These are phyloP conservation scores for Betula pendula DNA, from an alignment of 306 rosid species.

Conservation along the genomic window DNA sequence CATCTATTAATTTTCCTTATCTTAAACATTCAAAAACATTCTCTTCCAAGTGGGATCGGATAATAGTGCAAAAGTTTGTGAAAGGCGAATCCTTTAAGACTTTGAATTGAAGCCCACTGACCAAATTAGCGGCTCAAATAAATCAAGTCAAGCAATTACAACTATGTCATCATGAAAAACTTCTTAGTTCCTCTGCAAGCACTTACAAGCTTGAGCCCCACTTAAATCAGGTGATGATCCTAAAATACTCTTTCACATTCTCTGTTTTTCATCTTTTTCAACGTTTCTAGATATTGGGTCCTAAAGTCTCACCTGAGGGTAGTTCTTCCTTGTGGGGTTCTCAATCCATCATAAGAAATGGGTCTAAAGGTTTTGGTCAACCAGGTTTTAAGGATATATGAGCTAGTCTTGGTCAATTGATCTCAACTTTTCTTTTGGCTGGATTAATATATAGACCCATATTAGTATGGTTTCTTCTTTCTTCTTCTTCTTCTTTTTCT, in stretches of 20 bases:
- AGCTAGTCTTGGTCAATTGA: conserved; percentile 28
- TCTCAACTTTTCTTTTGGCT: background rate
- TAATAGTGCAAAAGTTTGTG: conserved; percentile 29
- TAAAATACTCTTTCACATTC: conserved; percentile 18
- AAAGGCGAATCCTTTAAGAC: conserved; percentile 31
- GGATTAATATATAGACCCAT: background rate
- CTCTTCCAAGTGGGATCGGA: conserved; percentile 35
- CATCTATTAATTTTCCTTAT: background rate
- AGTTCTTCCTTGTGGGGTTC: conserved; percentile 36
- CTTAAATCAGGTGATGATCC: conserved; percentile 24
- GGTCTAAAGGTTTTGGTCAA: conserved; percentile 20
- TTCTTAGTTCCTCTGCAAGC: conserved; percentile 9
- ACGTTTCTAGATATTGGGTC: conserved; percentile 32
- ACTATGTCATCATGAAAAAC: conserved; percentile 31
- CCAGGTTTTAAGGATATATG: conserved; percentile 15
- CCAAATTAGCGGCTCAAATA: conserved; percentile 28
- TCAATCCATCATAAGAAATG: conserved; percentile 6
- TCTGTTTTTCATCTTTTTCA: conserved; percentile 16
- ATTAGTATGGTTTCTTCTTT: background rate
- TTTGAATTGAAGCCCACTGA: conserved; percentile 42
- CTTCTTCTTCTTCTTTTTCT: background rate
- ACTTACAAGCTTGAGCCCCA: conserved; percentile 28
- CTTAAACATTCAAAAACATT: conserved; percentile 19
- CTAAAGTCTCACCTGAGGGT: conserved; percentile 33
- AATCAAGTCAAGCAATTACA: conserved; percentile 35